Conservation (phyloP, 73 alveolate genomes). For the Paramecium biaurelia region DNA sequence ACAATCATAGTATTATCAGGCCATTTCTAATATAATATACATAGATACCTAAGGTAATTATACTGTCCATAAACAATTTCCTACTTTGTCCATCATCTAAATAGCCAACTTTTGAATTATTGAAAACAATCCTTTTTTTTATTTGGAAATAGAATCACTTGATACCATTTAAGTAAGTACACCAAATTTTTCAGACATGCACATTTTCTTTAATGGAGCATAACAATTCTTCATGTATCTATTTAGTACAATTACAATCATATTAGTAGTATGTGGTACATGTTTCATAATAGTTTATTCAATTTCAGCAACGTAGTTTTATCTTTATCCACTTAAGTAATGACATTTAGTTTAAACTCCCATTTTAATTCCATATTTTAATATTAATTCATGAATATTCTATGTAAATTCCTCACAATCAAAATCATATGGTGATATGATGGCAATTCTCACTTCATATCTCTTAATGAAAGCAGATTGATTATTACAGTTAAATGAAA, state of each 20-base stretch:
- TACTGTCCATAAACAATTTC: slow-evolving; percentile 16
- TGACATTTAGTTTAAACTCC: background rate
- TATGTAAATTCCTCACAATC: slow-evolving; percentile 12
- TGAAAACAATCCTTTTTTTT: background rate
- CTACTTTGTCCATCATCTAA: background rate
- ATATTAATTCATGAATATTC: background rate
- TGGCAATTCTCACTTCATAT: background rate
- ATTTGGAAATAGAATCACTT: background rate
- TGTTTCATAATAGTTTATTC: background rate
- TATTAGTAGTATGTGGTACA: background rate
- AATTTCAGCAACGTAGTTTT: background rate
- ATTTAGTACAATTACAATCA: background rate
- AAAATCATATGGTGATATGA: background rate
- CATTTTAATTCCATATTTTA: background rate
- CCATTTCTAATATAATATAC: background rate
- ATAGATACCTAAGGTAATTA: background rate
- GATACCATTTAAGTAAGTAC: slow-evolving; percentile 9
- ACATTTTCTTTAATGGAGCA: background rate
- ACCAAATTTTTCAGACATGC: background rate
- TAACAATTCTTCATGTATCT: background rate
- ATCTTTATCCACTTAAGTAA: background rate
- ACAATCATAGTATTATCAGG: background rate
- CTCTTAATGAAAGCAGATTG: background rate
- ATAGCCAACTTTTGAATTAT: background rate
- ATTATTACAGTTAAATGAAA: background rate